A percentile compares a stretch with the other conserved stretches of the same genome.
These are phyloP conservation scores for Mortierella sp. DNA, from an alignment of 371 early-diverging fungal genomes.

Conservation along the genomic window DNA sequence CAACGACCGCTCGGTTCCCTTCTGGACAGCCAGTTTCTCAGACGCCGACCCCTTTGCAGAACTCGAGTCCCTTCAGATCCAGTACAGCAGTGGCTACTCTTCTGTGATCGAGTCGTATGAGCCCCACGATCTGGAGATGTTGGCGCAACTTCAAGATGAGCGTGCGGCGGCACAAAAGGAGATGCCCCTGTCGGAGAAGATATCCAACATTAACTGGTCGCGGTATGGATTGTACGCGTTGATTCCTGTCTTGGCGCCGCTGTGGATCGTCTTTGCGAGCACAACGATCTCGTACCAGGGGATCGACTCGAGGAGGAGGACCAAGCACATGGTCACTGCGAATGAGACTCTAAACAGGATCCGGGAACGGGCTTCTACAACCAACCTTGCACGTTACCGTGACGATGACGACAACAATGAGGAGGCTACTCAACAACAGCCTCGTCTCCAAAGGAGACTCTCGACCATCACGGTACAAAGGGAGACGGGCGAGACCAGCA, in stretches of 20 bases:
- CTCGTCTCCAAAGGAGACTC: slow-evolving; percentile 6
- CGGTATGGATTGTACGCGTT: slow-evolving; percentile 34
- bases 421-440: not conserved
- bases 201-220: slow-evolving; percentile 41
- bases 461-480: slow-evolving; percentile 10
- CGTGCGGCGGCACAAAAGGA: slow-evolving; percentile 15
- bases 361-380: slow-evolving; percentile 19
- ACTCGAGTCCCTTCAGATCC: slow-evolving; percentile 60
- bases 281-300: slow-evolving; percentile 47
- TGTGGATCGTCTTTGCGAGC: slow-evolving; percentile 44
- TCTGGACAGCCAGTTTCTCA: slow-evolving; percentile 75
- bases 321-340: slow-evolving; percentile 19
- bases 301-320: slow-evolving; percentile 35
- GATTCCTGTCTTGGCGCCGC: slow-evolving; percentile 39
- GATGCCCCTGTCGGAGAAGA: slow-evolving; percentile 19
- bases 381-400: slow-evolving; percentile 10
- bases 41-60: slow-evolving; percentile 64
- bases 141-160: slow-evolving; percentile 16
- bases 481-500: not conserved
- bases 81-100: slow-evolving; percentile 40
- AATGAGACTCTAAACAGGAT: slow-evolving; percentile 18
- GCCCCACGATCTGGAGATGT: slow-evolving; percentile 26
- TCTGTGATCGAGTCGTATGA: slow-evolving; percentile 52
- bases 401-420: slow-evolving; percentile 16
- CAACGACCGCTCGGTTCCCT: slow-evolving; percentile 80